Evolutionary conservation across 352 stramenopile species (phyloP).

Genomic region (Phytophthora ohioensis): DNA sequence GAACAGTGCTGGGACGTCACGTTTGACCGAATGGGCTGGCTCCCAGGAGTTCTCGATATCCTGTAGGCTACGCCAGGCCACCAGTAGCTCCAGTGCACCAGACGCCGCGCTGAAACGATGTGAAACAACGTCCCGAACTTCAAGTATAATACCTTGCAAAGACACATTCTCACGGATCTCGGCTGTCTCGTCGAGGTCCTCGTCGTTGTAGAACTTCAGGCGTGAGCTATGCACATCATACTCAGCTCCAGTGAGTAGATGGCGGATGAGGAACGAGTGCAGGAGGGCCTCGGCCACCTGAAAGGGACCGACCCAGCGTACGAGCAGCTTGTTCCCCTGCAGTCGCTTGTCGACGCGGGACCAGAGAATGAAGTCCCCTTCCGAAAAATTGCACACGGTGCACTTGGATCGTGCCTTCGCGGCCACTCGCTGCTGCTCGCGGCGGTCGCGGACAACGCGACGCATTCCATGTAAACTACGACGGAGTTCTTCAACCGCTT

Average conservation of each 20-base stretch:
- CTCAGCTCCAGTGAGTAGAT: conserved; percentile 14
- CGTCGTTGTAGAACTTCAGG: conserved; percentile 25
- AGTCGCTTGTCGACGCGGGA: conserved; percentile 19
- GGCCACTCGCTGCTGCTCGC: not conserved
- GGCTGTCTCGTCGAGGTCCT: conserved; percentile 2
- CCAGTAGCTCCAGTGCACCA: conserved; percentile 11
- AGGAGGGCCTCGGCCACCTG: conserved; percentile 8
- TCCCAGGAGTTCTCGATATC: conserved; percentile 22
- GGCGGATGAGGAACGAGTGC: conserved; percentile 26
- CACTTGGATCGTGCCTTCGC: conserved; percentile 20
- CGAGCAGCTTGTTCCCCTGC: conserved; percentile 9
- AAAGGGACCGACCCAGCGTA: conserved; percentile 17
- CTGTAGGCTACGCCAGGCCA: conserved; percentile 22
- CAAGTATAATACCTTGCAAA: conserved; percentile 7
- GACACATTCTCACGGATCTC: conserved; percentile 24
- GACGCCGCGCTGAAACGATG: conserved; percentile 4
- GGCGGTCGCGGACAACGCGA: not conserved
- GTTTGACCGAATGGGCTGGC: conserved; percentile 9
- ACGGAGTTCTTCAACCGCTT: not conserved
- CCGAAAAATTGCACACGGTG: conserved; percentile 21
- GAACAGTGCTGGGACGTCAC: conserved; percentile 15
- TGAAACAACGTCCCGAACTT: not conserved
- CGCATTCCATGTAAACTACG: not conserved
- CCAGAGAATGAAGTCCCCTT: conserved; percentile 18
- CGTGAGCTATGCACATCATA: conserved; percentile 18